Evolutionary conservation across 768 basidiomycete species (phyloP).

Genomic region (Russula sp.): DNA sequence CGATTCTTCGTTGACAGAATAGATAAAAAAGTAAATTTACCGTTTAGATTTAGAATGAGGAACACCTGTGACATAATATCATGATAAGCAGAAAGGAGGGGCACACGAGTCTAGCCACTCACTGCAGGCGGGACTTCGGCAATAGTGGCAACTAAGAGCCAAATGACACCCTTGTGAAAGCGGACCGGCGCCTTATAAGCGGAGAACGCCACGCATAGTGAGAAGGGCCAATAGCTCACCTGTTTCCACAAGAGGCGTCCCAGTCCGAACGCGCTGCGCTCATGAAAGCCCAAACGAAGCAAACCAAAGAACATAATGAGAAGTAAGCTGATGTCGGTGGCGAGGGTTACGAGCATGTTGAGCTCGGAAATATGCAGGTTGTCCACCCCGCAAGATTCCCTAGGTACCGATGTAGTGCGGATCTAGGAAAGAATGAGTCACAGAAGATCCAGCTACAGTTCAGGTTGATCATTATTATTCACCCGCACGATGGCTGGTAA

Average conservation of each 20-base stretch:
- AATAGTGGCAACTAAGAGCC: conserved; percentile 1
- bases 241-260: conserved; percentile 5
- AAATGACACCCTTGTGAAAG: conserved; percentile 4
- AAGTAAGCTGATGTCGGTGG: neutral
- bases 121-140: neutral
- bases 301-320: conserved; percentile 1
- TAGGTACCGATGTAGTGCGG: too few relatives aligned
- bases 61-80: conserved; percentile 1
- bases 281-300: neutral
- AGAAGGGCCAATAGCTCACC: neutral
- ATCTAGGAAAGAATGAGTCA: neutral
- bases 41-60: neutral
- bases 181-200: neutral
- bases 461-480: too few relatives aligned
- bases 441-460: too few relatives aligned
- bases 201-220: neutral
- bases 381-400: neutral
- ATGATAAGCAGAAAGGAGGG: neutral
- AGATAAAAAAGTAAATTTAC: neutral
- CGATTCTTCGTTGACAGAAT: neutral
- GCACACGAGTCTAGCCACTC: too few relatives aligned
- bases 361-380: neutral
- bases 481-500: too few relatives aligned
- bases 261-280: neutral
- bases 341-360: neutral